These are phyloP conservation scores for Collybiopsis luxurians DNA, from an alignment of 768 basidiomycete species.

Conservation along the genomic window DNA sequence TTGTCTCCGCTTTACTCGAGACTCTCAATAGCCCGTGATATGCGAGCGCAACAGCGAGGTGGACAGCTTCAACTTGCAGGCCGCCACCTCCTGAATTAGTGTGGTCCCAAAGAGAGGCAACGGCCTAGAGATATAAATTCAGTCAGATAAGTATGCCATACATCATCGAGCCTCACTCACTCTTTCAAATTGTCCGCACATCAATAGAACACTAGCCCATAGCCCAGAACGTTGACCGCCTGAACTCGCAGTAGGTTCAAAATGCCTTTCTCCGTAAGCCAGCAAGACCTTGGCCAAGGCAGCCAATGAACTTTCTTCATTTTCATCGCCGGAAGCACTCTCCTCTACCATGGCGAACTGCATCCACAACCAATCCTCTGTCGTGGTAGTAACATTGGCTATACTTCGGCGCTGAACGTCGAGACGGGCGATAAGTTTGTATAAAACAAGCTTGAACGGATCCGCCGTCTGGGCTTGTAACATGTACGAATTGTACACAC, in stretches of 20 bases:
- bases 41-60: slow-evolving; percentile 85
- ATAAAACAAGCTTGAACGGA: slow-evolving; percentile 94
- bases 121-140: slow-evolving; percentile 54
- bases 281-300: slow-evolving; percentile 72
- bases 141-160: too few relatives aligned
- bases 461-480: slow-evolving; percentile 84
- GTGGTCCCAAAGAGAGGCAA: slow-evolving; percentile 87
- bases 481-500: slow-evolving; percentile 85
- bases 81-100: slow-evolving; percentile 46
- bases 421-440: slow-evolving; percentile 92
- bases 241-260: slow-evolving; percentile 65
- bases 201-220: slow-evolving; percentile 82
- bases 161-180: too few relatives aligned
- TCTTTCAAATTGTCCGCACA: slow-evolving; percentile 93
- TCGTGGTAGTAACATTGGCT: slow-evolving; percentile 82
- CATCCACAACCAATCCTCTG: slow-evolving; percentile 99
- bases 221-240: slow-evolving; percentile 58
- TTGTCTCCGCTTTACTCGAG: slow-evolving; percentile 76
- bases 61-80: slow-evolving; percentile 85
- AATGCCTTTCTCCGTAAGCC: slow-evolving; percentile 80
- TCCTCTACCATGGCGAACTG: slow-evolving; percentile 84
- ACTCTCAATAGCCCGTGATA: slow-evolving; percentile 92
- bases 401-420: slow-evolving; percentile 81
- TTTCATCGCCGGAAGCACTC: slow-evolving; percentile 36
- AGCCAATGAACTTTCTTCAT: slow-evolving; percentile 74